Percentiles rank a stretch among this genome's conserved stretches.
phyloP scores from a whole-genome alignment of 305 asterid genomes.

The Fraxinus nigra region DNA sequence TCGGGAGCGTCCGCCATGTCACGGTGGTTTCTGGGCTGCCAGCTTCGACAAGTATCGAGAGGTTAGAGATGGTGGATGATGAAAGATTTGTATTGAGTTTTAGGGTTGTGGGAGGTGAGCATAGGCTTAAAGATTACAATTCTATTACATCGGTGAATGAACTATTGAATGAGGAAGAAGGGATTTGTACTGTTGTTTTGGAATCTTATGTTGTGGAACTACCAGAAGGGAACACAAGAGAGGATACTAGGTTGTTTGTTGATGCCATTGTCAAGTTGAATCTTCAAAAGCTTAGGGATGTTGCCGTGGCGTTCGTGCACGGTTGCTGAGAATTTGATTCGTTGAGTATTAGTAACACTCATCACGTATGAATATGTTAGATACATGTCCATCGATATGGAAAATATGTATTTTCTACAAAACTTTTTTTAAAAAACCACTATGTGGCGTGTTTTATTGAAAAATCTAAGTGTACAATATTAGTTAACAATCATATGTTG shows the following conservation, averaged over 20 bases:
- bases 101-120: constrained; percentile 55
- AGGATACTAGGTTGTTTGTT: constrained; percentile 46
- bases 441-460: too few species aligned
- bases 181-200: constrained; percentile 36
- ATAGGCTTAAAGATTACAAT: constrained; percentile 39
- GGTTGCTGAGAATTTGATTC: not conserved
- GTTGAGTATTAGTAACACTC: not conserved
- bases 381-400: not conserved
- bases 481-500: too few species aligned
- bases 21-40: constrained; percentile 59
- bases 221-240: constrained; percentile 48
- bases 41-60: constrained; percentile 51
- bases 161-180: constrained; percentile 23
- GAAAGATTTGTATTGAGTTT: constrained; percentile 43
- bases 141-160: constrained; percentile 52
- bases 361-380: not conserved
- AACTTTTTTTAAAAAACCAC: too few species aligned
- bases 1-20: constrained; percentile 48
- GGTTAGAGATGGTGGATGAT: constrained; percentile 46
- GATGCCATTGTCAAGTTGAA: constrained; percentile 41
- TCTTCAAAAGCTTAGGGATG: not conserved
- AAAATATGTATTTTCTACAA: not conserved
- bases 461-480: too few species aligned
- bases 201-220: constrained; percentile 52
- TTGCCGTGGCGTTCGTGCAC: not conserved